Evolutionary conservation across 2,329 filamentous ascomycete genomes (phyloP), one percentile per base, ranked within the genome.

Genomic region (Myriangium duriaei): DNA sequence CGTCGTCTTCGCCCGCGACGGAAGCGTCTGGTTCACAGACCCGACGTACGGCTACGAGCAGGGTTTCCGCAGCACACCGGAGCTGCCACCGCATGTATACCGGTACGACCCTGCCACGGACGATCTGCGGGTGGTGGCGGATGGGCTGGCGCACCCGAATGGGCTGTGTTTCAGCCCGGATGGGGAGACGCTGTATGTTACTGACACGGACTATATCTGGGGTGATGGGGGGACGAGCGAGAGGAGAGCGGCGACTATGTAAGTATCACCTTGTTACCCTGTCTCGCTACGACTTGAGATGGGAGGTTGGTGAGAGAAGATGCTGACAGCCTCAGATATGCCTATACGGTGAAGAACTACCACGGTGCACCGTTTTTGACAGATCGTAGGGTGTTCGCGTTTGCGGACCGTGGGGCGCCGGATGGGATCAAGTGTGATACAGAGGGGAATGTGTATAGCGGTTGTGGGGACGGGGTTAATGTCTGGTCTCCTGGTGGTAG

Each of bases 11-110:
- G 63, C 74, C 42, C 70, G 7, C 47, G 72, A 66, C 39, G 43
- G 43, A 4, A 45, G 49, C 10, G 41, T 53, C 33, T 50, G 48
- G 39, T 51, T 55, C 41, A 55, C 52, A 2, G 52, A 55, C 31
- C 51, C 51, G 1, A 39, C 41, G 13, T 54, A 53, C 16, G 52
- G 51, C 26, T 45, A 39, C 17, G 57, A 69, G 17, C 71, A 76
- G 44, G 59, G 69, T 26, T 74, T 76, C 43, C 62, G 72, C 0
- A 68, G 68, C 0, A 42, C 49, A 3, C 71, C 71, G 0, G 65
- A 64, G 0, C 50, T 76, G 4, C 68, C 61, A 4, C 69, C 68
- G 42, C 72, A 76, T 45, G 68, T 76, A 1, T 78, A 77, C 49
- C 67, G 71, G 3, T 65, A 68, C 30, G 64, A 71, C 32, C 60